Base-by-base conservation (phyloP, 176 grass and related monocot genomes). In the Ananas comosus region DNA sequence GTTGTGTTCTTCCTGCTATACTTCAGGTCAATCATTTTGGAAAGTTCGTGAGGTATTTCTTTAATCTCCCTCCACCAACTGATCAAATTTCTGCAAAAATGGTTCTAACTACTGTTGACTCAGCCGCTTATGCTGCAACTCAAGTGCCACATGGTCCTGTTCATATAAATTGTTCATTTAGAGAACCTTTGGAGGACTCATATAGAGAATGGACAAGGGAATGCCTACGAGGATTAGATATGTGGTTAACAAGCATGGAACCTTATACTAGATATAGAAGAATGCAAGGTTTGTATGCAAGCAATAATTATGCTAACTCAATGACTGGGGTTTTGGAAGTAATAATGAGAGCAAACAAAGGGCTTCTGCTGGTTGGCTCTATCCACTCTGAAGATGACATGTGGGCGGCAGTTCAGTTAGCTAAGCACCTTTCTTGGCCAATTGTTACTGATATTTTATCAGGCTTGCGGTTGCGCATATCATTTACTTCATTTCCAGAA, bases 11-110 rank as follows among this genome's bases (percentile, higher is more conserved):
- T 59, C 10, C 12, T 14, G 54, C 33, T 6, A 42, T 59, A 18
- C 54, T 59, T 65, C 83, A 96, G 92, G 86, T 96, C 65, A 96
- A 96, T 74, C 92, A 96, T 85, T 96, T 83, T 78, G 86, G 92
- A 51, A 83, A 80, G 42, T 91, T 87, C 71, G 92, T 86, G 70
- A 89, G 83, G 69, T 82, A 85, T 54, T 95, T 90, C 69, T 89
- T 78, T 71, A 85, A 83, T 87, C 86, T 96, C 47, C 85, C 86
- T 83, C 83, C 92, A 70, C 88, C 92, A 17, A 78, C 73, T 54
- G 92, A 96, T 65, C 67, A 89, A 75, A 83, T 96, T 49, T 69
- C 67, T 49, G 77, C 81, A 70, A 96, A 81, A 89, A 83, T 82
- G 71, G 79, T 96, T 74, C 83, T 96, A 49, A 96, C 92, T 42